Percentiles rank a stretch among this genome's conserved stretches.
Conservation (phyloP, 345 rosid species). For the Populus deltoides region DNA sequence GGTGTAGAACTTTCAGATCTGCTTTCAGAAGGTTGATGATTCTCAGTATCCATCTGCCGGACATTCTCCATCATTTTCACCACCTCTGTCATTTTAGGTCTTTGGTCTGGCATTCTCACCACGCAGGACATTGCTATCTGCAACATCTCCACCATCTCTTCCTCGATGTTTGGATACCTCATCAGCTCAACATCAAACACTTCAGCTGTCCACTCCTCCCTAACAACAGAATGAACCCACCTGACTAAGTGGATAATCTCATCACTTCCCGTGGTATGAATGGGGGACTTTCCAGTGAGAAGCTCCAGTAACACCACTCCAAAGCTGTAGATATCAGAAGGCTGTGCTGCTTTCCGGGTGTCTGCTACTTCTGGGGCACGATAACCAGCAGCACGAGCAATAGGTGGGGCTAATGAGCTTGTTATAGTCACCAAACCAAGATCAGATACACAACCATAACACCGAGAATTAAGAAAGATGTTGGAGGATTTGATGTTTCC, state of each 20-base stretch:
- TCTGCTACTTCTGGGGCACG: conserved; percentile 93
- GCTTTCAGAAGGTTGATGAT: conserved; percentile 43
- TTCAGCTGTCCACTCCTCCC: conserved; percentile 99
- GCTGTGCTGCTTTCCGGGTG: conserved; percentile 82
- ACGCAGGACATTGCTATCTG: conserved; percentile 96
- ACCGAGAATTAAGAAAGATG: conserved; percentile 67
- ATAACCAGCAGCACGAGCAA: conserved; percentile 90
- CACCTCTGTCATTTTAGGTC: conserved; percentile 77
- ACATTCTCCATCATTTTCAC: conserved; percentile 75
- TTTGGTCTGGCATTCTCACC: conserved; percentile 71
- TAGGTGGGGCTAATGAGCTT: conserved; percentile 65
- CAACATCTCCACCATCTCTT: conserved; percentile 98
- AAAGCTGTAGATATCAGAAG: conserved; percentile 90
- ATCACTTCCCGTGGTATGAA: conserved; percentile 73
- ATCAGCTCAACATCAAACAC: conserved; percentile 91
- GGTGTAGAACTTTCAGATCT: conserved; percentile 57
- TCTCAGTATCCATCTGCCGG: conserved; percentile 40
- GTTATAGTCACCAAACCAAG: conserved; percentile 76
- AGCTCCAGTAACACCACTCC: conserved; percentile 94
- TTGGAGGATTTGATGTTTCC: conserved; percentile 94
- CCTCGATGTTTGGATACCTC: conserved; percentile 86
- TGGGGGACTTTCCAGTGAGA: conserved; percentile 88
- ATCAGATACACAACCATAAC: conserved; percentile 77
- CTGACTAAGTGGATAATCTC: conserved; percentile 89
- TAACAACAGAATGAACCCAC: conserved; percentile 97